Base-by-base conservation (phyloP, 2,329 filamentous ascomycete genomes). In the Cladosporium austrohemisphaericum region DNA sequence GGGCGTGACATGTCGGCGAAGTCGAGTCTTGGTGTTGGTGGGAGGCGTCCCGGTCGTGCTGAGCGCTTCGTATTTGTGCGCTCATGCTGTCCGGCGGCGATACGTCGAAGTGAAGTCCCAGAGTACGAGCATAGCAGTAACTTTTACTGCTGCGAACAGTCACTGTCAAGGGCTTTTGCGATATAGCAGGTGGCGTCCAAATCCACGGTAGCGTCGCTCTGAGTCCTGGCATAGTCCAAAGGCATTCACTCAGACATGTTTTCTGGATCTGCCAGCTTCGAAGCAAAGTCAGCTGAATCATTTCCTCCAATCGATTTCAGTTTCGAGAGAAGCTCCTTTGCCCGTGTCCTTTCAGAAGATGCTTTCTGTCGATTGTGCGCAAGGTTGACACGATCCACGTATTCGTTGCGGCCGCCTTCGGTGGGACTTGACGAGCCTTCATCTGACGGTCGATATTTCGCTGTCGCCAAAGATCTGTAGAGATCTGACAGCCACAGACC, bases 401-500 rank as follows among this genome's bases (percentile, higher is more conserved):
- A 47, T 5, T 47, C 33, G 5, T 45, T 26, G 20, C 29, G 20
- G 9, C 32, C 26, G 9, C n/a, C 16, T 14, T 8, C 23, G n/a
- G 16, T 3, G 29, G 44, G 33, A 14, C 44, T 32, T 6, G 41
- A 45, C 10, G 31, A n/a, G 14, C 9, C 13, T 8, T 18, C 16
- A n/a, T 14, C 11, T 5, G 22, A 29, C 9, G 13, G 26, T 5
- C n/a, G 25, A 13, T 23, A 20, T 11, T 19, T 8, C 54, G 31
- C 23, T 41, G 45, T n/a, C 38, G 48, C 40, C 14, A 45, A 23
- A 16, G 38, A 43, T 6, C 10, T 44, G 40, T 62, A 55, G 29
- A 95, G 68, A 64, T 95, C 88, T 5, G 78, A 85, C 13, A 88
- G 73, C 75, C 88, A 95, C 13, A 93, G 71, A 1, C 81, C 80